Evolutionary conservation across 108 stramenopile genomes (phyloP).

Genomic region (Licmophora abbreviata): DNA sequence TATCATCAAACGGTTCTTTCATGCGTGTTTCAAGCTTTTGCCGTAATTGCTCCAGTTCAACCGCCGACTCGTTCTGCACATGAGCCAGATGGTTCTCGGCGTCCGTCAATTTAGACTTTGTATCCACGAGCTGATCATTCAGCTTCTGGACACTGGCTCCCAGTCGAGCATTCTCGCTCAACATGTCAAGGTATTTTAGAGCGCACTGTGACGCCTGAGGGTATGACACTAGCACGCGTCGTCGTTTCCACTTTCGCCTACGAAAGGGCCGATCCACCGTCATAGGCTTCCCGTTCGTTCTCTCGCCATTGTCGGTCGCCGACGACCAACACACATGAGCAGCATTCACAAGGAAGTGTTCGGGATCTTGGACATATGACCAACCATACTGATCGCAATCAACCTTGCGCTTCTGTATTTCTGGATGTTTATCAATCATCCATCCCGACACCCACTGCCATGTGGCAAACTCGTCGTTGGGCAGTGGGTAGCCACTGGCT

Average conservation of each 20-base stretch:
- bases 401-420: background rate
- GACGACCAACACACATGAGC: conserved; percentile 3
- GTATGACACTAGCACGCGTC: conserved; percentile 40
- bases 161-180: conserved; percentile 39
- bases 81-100: conserved; percentile 17
- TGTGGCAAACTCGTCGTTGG: conserved; percentile 37
- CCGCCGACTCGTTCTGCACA: background rate
- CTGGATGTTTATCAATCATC: conserved; percentile 26
- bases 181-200: conserved; percentile 24
- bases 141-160: conserved; percentile 25
- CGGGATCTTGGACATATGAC: conserved; percentile 30
- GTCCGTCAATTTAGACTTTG: conserved; percentile 42
- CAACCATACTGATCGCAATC: conserved; percentile 39
- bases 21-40: conserved; percentile 2
- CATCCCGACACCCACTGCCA: conserved; percentile 52
- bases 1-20: background rate
- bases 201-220: conserved; percentile 31
- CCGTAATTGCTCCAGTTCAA: background rate
- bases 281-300: background rate
- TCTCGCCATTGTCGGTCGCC: conserved; percentile 6
- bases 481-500: conserved; percentile 44
- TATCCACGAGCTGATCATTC: conserved; percentile 39
- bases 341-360: conserved; percentile 6
- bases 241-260: conserved; percentile 44
- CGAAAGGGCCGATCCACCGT: conserved; percentile 9